phyloP scores from a whole-genome alignment of 2,329 filamentous ascomycete genomes.

The Cladosporium sphaerospermum region DNA sequence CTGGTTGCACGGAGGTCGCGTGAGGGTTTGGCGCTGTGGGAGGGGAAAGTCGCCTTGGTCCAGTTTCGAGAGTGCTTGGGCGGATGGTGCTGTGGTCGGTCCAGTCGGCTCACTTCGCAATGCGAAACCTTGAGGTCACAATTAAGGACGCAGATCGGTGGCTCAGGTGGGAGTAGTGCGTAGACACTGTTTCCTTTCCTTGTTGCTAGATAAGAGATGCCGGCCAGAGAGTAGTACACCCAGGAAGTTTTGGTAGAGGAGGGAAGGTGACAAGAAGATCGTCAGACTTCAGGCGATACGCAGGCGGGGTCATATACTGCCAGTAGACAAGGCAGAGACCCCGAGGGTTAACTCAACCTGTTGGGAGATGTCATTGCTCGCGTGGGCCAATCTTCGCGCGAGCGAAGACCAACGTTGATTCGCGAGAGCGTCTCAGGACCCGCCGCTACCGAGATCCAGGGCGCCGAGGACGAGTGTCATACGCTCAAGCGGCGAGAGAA shows the following conservation, averaged over 20 bases:
- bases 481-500: too few species aligned
- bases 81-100: neutral
- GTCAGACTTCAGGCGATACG: neutral
- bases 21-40: slow-evolving; percentile 10
- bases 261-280: neutral
- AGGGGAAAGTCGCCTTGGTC: neutral
- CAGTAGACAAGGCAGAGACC: too few species aligned
- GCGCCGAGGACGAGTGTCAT: too few species aligned
- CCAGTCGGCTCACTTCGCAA: slow-evolving; percentile 5
- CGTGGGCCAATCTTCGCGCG: neutral
- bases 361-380: neutral
- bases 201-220: slow-evolving; percentile 10
- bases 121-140: slow-evolving; percentile 7
- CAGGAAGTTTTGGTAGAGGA: neutral
- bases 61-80: neutral
- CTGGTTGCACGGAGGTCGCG: neutral
- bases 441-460: neutral
- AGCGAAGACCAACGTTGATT: neutral
- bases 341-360: too few species aligned
- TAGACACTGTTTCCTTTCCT: slow-evolving; percentile 3
- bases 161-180: slow-evolving; percentile 1
- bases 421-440: neutral
- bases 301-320: too few species aligned
- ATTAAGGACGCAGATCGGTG: slow-evolving; percentile 4
- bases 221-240: neutral